Evolutionary conservation across 2,329 filamentous ascomycete species (phyloP).

Genomic region (Gnomoniopsis sp.): DNA sequence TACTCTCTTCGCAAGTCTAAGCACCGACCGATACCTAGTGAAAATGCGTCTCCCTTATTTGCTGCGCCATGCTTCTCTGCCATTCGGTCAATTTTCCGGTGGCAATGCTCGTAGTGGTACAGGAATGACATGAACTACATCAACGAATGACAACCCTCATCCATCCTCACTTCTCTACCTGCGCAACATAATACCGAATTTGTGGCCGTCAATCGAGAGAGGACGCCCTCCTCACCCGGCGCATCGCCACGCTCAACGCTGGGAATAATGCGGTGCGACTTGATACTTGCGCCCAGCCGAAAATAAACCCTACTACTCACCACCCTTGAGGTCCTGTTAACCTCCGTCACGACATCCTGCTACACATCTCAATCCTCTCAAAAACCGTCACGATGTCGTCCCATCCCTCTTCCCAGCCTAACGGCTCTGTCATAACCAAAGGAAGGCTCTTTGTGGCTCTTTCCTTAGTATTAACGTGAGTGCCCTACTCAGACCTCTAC

Average conservation of each 20-base stretch:
- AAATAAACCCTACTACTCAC: not conserved
- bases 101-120: not conserved
- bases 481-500: not conserved
- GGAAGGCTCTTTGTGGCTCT: slow-evolving; percentile 31
- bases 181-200: not conserved
- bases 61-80: not conserved
- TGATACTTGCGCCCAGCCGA: not conserved
- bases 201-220: too few relatives aligned
- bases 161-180: not conserved
- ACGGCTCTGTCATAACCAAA: slow-evolving; percentile 32
- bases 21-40: not conserved
- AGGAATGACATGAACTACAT: not conserved
- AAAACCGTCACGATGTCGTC: slow-evolving; percentile 20
- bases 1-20: not conserved
- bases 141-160: not conserved
- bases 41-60: not conserved
- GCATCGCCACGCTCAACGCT: not conserved
- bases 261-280: not conserved
- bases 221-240: not conserved
- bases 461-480: slow-evolving; percentile 38
- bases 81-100: not conserved
- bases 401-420: slow-evolving; percentile 17
- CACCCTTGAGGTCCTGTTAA: not conserved
- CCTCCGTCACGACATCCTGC: not conserved
- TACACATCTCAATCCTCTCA: not conserved